Evolutionary conservation across 257 asterid genomes (phyloP).

Genomic region (Dorcoceras hygrometricum): DNA sequence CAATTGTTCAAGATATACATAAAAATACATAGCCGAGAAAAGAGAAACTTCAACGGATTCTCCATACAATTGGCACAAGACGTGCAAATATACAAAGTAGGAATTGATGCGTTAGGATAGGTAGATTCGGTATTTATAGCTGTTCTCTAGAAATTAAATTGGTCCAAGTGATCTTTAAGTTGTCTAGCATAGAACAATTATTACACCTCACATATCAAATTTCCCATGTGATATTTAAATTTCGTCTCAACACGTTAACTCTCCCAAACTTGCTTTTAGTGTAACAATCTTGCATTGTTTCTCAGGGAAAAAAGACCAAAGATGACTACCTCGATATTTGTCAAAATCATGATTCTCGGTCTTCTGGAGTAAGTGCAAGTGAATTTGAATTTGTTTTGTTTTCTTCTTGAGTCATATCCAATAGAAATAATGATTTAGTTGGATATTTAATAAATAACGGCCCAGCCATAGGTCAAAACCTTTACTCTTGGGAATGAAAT

Average conservation of each 20-base stretch:
- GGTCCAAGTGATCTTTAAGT: slow-evolving; percentile 34
- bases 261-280: too few species aligned
- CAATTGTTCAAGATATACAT: background rate
- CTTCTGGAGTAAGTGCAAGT: slow-evolving; percentile 67
- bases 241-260: too few species aligned
- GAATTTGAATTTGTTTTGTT: background rate
- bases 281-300: too few species aligned
- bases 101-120: slow-evolving; percentile 17
- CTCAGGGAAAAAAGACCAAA: slow-evolving; percentile 81
- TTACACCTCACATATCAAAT: too few species aligned
- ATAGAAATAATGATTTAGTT: too few species aligned
- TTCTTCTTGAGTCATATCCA: background rate
- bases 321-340: too few species aligned
- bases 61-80: slow-evolving; percentile 33
- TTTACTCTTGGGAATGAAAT: slow-evolving; percentile 87
- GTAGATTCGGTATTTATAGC: slow-evolving; percentile 24
- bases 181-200: background rate
- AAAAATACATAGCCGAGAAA: background rate
- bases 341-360: slow-evolving; percentile 56
- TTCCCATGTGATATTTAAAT: too few species aligned
- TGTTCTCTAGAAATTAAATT: slow-evolving; percentile 34
- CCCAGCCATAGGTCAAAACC: slow-evolving; percentile 92
- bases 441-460: slow-evolving; percentile 32
- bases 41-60: slow-evolving; percentile 20
- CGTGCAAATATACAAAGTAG: slow-evolving; percentile 30